A percentile compares a stretch with the other conserved stretches of the same genome.
phyloP scores from a whole-genome alignment of 1,139 yeast species.

The Candida tropicalis region DNA sequence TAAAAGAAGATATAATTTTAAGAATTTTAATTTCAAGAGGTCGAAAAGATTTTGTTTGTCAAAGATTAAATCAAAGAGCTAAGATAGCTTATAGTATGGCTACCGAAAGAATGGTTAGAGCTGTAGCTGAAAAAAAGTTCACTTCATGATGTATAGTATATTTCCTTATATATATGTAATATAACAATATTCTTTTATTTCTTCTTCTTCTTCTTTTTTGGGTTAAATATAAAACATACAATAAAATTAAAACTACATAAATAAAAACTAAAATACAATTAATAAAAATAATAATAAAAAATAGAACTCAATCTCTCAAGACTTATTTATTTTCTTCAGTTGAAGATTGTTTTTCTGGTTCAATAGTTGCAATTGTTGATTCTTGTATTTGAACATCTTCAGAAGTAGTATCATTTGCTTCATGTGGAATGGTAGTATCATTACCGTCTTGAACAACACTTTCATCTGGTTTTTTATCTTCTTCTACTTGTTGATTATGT shows the following conservation, averaged over 20 bases:
- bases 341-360: background rate
- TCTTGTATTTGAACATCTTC: slow-evolving; percentile 30
- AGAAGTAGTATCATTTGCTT: slow-evolving; percentile 46
- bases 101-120: slow-evolving; percentile 57
- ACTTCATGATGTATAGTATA: slow-evolving; percentile 8
- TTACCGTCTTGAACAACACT: slow-evolving; percentile 42
- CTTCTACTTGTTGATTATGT: no score
- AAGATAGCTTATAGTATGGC: slow-evolving; percentile 63
- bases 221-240: background rate
- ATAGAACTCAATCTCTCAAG: background rate
- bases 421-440: slow-evolving; percentile 48
- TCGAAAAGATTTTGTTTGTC: slow-evolving; percentile 49
- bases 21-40: slow-evolving; percentile 55
- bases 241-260: background rate
- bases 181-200: slow-evolving; percentile 1
- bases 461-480: slow-evolving; percentile 34
- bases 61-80: slow-evolving; percentile 63
- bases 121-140: slow-evolving; percentile 46
- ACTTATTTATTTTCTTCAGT: slow-evolving; percentile 2
- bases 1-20: slow-evolving; percentile 67
- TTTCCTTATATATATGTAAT: slow-evolving; percentile 3
- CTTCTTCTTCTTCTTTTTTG: background rate
- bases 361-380: background rate
- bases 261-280: background rate
- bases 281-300: background rate